A percentile compares a stretch with the other conserved stretches of the same genome.
Conservation (phyloP, 495 filamentous ascomycete genomes). For the Aspergillus bridgeri region DNA sequence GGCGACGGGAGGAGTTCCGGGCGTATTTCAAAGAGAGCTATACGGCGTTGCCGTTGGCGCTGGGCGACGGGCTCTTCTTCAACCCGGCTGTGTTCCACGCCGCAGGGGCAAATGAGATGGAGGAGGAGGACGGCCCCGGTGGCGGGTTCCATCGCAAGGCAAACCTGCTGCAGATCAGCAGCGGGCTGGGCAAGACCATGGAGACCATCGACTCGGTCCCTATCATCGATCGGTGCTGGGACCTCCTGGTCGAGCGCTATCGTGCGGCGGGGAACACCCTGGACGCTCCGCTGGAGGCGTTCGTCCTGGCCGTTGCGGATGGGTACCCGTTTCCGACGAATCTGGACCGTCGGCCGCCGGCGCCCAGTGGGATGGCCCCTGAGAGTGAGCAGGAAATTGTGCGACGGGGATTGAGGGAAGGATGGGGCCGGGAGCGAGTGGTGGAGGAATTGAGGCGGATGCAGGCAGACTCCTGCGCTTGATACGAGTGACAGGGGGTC, state of each 20-base stretch:
- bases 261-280: slow-evolving; percentile 26
- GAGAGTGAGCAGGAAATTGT: slow-evolving; percentile 52
- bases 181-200: slow-evolving; percentile 58
- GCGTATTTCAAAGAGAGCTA: slow-evolving; percentile 46
- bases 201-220: slow-evolving; percentile 47
- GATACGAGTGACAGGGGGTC: background rate
- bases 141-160: slow-evolving; percentile 43
- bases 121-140: background rate
- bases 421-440: slow-evolving; percentile 32
- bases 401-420: slow-evolving; percentile 35
- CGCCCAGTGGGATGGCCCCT: slow-evolving; percentile 51
- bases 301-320: slow-evolving; percentile 45
- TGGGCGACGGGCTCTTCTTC: slow-evolving; percentile 55
- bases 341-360: slow-evolving; percentile 48
- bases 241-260: slow-evolving; percentile 29
- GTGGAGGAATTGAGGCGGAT: slow-evolving; percentile 36
- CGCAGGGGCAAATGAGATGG: slow-evolving; percentile 48
- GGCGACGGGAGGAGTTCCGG: slow-evolving; percentile 43
- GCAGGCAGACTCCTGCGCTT: slow-evolving; percentile 11
- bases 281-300: slow-evolving; percentile 30
- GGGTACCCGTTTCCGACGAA: slow-evolving; percentile 60
- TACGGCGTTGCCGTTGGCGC: slow-evolving; percentile 41
- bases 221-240: slow-evolving; percentile 43
- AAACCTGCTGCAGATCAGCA: slow-evolving; percentile 53
- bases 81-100: slow-evolving; percentile 57